These are phyloP conservation scores for Metroxylon sagu DNA, from an alignment of 176 grass and related monocot species.

Conservation along the genomic window DNA sequence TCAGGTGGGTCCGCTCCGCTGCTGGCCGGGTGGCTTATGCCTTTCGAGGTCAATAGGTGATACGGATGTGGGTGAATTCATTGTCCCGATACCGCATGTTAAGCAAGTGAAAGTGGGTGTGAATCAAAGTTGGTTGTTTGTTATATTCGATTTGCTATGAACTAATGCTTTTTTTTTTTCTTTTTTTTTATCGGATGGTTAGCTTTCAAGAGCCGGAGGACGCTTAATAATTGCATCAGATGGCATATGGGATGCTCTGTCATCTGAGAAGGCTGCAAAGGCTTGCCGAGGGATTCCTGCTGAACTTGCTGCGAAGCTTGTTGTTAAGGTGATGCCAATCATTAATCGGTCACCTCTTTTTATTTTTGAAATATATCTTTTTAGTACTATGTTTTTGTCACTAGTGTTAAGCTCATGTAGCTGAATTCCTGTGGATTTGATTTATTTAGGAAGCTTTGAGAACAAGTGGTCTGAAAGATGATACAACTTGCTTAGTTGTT, in stretches of 20 bases:
- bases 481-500: conserved; percentile 91
- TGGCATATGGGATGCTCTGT: conserved; percentile 87
- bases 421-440: conserved; percentile 13
- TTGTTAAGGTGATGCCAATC: conserved; percentile 67
- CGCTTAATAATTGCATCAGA: conserved; percentile 97
- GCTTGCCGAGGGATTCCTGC: conserved; percentile 64
- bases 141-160: neutral
- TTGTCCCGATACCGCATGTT: conserved; percentile 87
- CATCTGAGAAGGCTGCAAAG: conserved; percentile 70
- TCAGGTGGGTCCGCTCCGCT: conserved; percentile 84
- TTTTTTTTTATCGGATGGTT: conserved; percentile 17
- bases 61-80: conserved; percentile 93
- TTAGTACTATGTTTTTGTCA: neutral
- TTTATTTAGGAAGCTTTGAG: conserved; percentile 74
- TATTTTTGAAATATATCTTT: too few species aligned
- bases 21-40: conserved; percentile 98
- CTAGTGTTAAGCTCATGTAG: too few species aligned
- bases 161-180: neutral
- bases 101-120: conserved; percentile 94
- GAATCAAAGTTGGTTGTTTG: neutral
- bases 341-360: neutral
- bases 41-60: conserved; percentile 95
- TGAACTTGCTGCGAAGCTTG: conserved; percentile 79
- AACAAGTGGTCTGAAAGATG: conserved; percentile 91
- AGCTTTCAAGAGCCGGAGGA: conserved; percentile 86